phyloP scores from a whole-genome alignment of 495 filamentous ascomycete genomes.

The Tuber microsphaerosporum region DNA sequence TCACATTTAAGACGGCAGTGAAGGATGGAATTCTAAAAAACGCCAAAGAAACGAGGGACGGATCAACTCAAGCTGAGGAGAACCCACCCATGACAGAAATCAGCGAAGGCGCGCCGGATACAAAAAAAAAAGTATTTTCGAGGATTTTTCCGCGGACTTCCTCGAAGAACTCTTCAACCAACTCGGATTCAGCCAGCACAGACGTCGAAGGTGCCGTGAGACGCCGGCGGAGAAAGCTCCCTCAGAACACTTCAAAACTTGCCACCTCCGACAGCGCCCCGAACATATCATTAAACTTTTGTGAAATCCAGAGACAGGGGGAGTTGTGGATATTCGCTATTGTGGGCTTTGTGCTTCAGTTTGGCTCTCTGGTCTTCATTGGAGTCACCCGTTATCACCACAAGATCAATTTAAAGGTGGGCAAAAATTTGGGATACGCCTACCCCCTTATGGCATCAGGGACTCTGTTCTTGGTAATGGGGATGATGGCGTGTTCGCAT shows the following conservation, averaged over 20 bases:
- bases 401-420: constrained; percentile 6
- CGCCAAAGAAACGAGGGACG: neutral
- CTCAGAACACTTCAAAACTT: neutral
- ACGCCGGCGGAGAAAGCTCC: neutral
- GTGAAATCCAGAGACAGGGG: constrained; percentile 5
- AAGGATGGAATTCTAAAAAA: neutral
- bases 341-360: constrained; percentile 33
- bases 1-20: neutral
- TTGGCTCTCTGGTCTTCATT: constrained; percentile 31
- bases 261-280: constrained; percentile 17
- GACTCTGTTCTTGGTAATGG: constrained; percentile 30
- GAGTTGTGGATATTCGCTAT: constrained; percentile 34
- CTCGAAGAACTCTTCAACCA: neutral
- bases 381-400: constrained; percentile 31
- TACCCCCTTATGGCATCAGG: constrained; percentile 38
- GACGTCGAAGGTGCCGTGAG: constrained; percentile 8
- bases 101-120: neutral
- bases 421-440: constrained; percentile 25
- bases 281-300: constrained; percentile 38
- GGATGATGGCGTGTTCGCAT: constrained; percentile 41
- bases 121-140: neutral
- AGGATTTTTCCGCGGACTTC: neutral
- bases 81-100: neutral
- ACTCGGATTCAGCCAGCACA: neutral
- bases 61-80: neutral